Evolutionary conservation across 2,329 filamentous ascomycete genomes (phyloP), one percentile per base, ranked within the genome.

Genomic region (Apiospora kogelbergensis): DNA sequence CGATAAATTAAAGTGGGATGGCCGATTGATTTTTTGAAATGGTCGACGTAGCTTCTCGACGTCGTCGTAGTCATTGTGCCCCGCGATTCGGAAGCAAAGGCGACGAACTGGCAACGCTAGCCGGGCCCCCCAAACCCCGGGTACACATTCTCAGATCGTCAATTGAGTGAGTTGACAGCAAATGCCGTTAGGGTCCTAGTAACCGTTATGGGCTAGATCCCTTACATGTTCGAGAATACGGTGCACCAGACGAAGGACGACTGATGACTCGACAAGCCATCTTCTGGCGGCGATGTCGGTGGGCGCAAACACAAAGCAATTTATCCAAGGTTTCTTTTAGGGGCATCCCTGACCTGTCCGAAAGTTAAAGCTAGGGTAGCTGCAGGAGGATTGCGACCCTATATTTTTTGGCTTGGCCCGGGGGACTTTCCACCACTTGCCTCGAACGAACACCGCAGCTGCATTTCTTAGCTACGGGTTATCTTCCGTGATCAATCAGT

Each of bases 1-100:
- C 53, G 53, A 60, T 33, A 37, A 37, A 60, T 60, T 60, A 60
- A 37, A 60, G 53, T 60, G 53, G 53, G 53, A 37, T 60, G 53
- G 53, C 53, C 53, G 53, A 60, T 60, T 37, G 13, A 60, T 60
- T 60, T 60, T 60, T 60, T 37, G 53, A 37, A 60, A 60, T 37
- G 53, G 7, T 60, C 53, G 53, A 60, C 53, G 53, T 60, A n/a
- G n/a, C n/a, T n/a, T n/a, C n/a, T n/a, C n/a, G n/a, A n/a, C n/a
- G 7, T 60, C 53, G 53, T 37, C 53, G 53, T 60, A 60, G 53
- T 60, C 53, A 60, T 37, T 5, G 17, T 60, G 53, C 53, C 53
- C 53, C 53, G 53, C 53, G 53, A 60, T 60, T 60, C 53, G 53
- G 53, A 60, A 37, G 40, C 30, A 1, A 1, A 60, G 30, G 53